Conservation (phyloP, 805 yeast species). For the Saccharomycopsis babjevae region DNA sequence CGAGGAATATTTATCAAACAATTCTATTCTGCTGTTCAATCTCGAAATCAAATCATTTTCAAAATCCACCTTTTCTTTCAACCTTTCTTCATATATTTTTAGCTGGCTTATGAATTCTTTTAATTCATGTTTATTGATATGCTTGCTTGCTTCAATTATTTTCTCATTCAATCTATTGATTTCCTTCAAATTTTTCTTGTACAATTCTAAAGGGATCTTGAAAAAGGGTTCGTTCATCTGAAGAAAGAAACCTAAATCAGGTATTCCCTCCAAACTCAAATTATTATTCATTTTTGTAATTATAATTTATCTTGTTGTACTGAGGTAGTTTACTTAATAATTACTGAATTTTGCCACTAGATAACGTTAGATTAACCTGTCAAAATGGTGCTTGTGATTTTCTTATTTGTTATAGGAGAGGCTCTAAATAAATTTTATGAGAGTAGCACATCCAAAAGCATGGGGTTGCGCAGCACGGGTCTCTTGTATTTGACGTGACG, state of each 20-base stretch:
- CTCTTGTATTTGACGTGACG: no score
- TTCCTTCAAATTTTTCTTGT: constrained; percentile 17
- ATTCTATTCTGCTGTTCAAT: constrained; percentile 6
- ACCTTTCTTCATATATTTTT: constrained; percentile 6
- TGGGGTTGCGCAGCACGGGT: no score
- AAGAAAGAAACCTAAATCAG: constrained; percentile 11
- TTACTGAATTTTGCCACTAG: neutral
- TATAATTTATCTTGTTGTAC: neutral
- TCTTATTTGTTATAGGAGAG: no score
- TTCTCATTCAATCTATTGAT: constrained; percentile 15
- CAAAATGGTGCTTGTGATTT: neutral
- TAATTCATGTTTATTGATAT: neutral
- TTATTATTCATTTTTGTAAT: neutral
- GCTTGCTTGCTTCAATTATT: neutral
- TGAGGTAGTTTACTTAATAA: no score
- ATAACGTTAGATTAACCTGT: neutral
- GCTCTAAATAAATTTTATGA: no score
- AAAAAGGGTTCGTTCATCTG: constrained; percentile 12
- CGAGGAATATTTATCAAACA: neutral
- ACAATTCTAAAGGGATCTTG: constrained; percentile 16
- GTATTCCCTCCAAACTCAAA: neutral
- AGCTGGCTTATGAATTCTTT: constrained; percentile 5
- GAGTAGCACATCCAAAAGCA: no score
- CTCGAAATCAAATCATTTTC: constrained; percentile 10
- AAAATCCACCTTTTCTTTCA: constrained; percentile 8